Evolutionary conservation across 257 asterid species (phyloP), one percentile per base, ranked within the genome.

Genomic region (Fraxinus cuspidata): DNA sequence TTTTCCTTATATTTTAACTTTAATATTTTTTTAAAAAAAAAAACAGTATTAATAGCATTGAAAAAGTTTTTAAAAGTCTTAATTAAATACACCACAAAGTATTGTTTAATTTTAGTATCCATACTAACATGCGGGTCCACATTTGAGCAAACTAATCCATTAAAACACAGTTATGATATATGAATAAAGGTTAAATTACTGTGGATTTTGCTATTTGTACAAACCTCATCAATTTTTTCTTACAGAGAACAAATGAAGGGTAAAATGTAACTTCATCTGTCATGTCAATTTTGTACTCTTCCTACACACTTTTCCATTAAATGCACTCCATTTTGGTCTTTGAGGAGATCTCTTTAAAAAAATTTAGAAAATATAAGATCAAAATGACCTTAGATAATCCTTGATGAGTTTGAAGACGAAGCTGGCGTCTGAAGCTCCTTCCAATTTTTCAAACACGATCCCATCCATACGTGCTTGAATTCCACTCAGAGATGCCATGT

Each of bases 401-500:
- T 80, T 92, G 56, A 94, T 72, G 79, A 86, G 44, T 74, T 82
- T 81, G 44, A 92, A 70, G 69, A 90, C 74, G 32, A 82, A 79
- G 66, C 71, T 84, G 83, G 84, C 84, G 60, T 78, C 79, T 70
- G 93, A 84, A 29, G 82, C 82, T 83, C 92, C 92, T 37, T 87
- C 92, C 27, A 86, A 83, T 76, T 83, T 86, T 83, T 92, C 89
- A 80, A 92, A 80, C 86, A 89, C 82, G 76, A 87, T 87, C 7
- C 97, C 91, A 7, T 94, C 97, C 96, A 94, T 85, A 44, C 96
- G 97, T 44, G 97, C 96, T 82, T 92, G 97, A 85, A 92, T 73
- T 76, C 94, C 94, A 51, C 81, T 86, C 13, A 86, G 82, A 32
- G 90, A 88, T 49, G 89, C 80, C 90, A 87, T 81, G 5, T 84